Percentiles rank a stretch among this genome's conserved stretches.
phyloP scores from a whole-genome alignment of 2,329 filamentous ascomycete genomes.

The Aspergillus thermomutatus region DNA sequence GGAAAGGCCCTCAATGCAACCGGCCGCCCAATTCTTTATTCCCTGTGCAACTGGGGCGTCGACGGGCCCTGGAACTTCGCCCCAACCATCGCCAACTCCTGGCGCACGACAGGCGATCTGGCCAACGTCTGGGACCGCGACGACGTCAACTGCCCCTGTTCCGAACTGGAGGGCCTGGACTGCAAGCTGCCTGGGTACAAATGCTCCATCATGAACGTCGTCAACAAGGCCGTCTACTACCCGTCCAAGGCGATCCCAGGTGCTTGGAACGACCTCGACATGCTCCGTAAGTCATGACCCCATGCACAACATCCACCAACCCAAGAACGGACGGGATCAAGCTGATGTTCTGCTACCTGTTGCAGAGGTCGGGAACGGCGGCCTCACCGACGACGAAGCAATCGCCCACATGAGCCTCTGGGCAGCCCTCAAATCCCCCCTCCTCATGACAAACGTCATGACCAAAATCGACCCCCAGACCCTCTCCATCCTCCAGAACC shows the following conservation, averaged over 20 bases:
- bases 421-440: constrained; percentile 47
- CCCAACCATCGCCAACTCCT: constrained; percentile 46
- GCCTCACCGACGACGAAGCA: constrained; percentile 37
- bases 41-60: constrained; percentile 52
- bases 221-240: constrained; percentile 47
- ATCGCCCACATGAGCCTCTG: constrained; percentile 48
- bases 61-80: constrained; percentile 49
- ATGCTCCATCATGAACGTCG: constrained; percentile 49
- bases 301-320: no score
- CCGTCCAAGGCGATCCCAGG: constrained; percentile 40
- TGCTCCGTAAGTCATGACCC: constrained; percentile 16
- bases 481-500: constrained; percentile 35
- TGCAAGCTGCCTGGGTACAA: constrained; percentile 47
- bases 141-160: constrained; percentile 42
- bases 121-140: constrained; percentile 46
- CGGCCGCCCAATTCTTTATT: constrained; percentile 45
- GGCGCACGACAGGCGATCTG: constrained; percentile 48
- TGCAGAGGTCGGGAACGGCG: constrained; percentile 46
- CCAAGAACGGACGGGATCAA: no score
- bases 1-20: constrained; percentile 47
- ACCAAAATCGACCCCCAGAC: constrained; percentile 38
- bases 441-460: constrained; percentile 49
- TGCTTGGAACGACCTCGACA: constrained; percentile 49
- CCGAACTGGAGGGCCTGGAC: constrained; percentile 36
- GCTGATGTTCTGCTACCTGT: not conserved